Evolutionary conservation across 2,329 filamentous ascomycete species (phyloP), one percentile per base, ranked within the genome.

Genomic region (Hysterium pulicare): DNA sequence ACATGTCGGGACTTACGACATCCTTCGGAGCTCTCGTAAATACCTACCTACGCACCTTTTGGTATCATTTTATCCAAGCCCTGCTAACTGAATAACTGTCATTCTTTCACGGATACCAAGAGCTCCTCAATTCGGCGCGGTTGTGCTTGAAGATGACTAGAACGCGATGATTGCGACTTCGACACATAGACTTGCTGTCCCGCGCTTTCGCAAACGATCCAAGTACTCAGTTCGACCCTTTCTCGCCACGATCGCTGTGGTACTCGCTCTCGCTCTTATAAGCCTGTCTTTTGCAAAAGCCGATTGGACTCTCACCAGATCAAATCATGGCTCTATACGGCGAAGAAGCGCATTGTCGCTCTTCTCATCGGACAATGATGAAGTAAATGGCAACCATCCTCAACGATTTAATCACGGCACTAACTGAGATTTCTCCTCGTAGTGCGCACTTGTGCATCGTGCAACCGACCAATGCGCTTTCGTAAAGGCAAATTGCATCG

Each of bases 391-490:
- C 17, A 33, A 28, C 23, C 33, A 37, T 40, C 28, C 41, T 21
- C 40, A 37, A 16, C 15, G 23, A 10, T 15, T 16, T 24, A 21
- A 16, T 20, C 26, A 28, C 19, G 31, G 23, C 11, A 33, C 50
- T 46, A 34, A 48, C 17, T 17, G 24, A 17, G 20, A 21, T 37
- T 16, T 10, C n/a, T 19, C 34, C 16, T 36, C 23, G 16, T 48
- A 90, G 72, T 98, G 93, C 63, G 84, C 83, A 46, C 72, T 87
- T 24, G 88, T 98, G 42, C 88, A 93, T 66, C 70, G 79, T 36
- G 85, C 83, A 40, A 30, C 31, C 32, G 86, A 98, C 64, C 82
- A 96, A 70, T 98, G 93, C 72, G 82, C 83, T 53, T 97, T 93
- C 68, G 82, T 97, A 44, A 81, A 76, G 53, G 74, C 77, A 43